These are phyloP conservation scores for Ceratobasidium sp. DNA, from an alignment of 1,284 basidiomycete genomes.

Conservation along the genomic window DNA sequence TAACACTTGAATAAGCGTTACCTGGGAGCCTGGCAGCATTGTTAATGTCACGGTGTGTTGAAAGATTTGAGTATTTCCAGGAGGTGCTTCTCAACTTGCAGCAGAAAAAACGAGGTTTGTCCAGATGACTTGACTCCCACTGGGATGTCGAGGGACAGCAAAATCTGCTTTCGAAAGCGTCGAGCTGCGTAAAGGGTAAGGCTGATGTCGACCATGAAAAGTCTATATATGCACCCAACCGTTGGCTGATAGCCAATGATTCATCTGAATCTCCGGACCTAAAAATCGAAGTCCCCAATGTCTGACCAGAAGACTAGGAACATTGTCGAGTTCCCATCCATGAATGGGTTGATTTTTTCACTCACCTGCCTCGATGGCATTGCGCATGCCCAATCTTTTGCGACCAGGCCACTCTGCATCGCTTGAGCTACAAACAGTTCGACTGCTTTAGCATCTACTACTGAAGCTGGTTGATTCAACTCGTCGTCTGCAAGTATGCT, in stretches of 20 bases:
- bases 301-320: constrained; percentile 57
- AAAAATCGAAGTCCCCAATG: constrained; percentile 73
- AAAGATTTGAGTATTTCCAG: constrained; percentile 59
- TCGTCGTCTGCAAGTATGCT: constrained; percentile 38
- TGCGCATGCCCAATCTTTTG: constrained; percentile 84
- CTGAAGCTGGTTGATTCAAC: constrained; percentile 12
- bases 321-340: not conserved
- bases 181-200: constrained; percentile 59
- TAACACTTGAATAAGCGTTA: not conserved
- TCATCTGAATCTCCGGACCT: constrained; percentile 71
- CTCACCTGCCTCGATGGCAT: constrained; percentile 71
- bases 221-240: constrained; percentile 68
- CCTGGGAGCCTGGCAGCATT: not conserved
- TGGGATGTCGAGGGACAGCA: constrained; percentile 74
- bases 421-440: constrained; percentile 63
- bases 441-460: constrained; percentile 51
- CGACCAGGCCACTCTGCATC: constrained; percentile 65
- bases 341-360: not conserved
- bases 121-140: constrained; percentile 59
- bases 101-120: constrained; percentile 60
- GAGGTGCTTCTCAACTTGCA: constrained; percentile 69
- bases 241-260: constrained; percentile 77
- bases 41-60: not conserved
- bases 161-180: constrained; percentile 72
- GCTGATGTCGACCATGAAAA: not conserved